Evolutionary conservation across 2,329 filamentous ascomycete genomes (phyloP).

Genomic region (Fusarium agapanthi): DNA sequence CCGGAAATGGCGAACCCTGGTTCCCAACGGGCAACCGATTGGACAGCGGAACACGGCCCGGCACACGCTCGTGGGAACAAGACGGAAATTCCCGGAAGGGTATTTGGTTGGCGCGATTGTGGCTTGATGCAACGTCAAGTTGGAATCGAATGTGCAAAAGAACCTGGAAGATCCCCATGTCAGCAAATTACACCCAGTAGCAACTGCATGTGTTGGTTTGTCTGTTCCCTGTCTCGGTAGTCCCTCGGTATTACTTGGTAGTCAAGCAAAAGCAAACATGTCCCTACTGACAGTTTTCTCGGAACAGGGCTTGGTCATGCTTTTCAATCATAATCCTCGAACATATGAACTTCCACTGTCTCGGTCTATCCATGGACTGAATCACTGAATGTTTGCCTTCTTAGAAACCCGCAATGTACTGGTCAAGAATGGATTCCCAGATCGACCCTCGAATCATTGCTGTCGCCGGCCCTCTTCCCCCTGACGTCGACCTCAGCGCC

Average conservation of each 20-base stretch:
- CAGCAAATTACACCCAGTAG: not conserved
- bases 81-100: not conserved
- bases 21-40: not conserved
- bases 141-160: not conserved
- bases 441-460: not conserved
- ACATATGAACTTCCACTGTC: not conserved
- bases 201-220: not conserved
- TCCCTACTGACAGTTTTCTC: not conserved
- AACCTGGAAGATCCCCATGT: not conserved
- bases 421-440: not conserved
- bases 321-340: not conserved
- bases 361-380: not conserved
- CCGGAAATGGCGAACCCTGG: not conserved
- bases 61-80: not conserved
- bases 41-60: not conserved
- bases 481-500: not conserved
- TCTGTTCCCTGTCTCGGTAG: not conserved
- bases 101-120: not conserved
- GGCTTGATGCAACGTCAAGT: not conserved
- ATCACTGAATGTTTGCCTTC: fast-evolving
- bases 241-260: not conserved
- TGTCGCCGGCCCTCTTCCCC: not conserved
- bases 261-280: not conserved
- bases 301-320: not conserved
- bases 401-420: not conserved